A percentile compares a stretch with the other conserved stretches of the same genome.
phyloP scores from a whole-genome alignment of 1,284 basidiomycete genomes.

The Rhizopogon hawkerae region DNA sequence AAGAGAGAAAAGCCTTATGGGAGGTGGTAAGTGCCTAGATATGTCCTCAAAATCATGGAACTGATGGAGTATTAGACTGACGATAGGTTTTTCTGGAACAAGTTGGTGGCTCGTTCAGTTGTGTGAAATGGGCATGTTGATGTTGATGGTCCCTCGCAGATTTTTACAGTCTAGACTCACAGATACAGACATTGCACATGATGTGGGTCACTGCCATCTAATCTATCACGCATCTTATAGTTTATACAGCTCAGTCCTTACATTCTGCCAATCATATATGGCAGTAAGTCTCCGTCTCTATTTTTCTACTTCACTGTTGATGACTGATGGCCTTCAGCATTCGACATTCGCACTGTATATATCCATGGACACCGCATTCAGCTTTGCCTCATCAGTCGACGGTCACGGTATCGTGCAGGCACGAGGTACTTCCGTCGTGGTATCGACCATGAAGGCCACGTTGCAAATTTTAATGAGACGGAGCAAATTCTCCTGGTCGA shows the following conservation, averaged over 20 bases:
- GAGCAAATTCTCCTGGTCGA: constrained; percentile 86
- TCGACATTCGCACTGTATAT: constrained; percentile 75
- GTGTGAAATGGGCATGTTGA: constrained; percentile 1
- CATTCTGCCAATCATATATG: constrained; percentile 88
- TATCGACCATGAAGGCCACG: constrained; percentile 75
- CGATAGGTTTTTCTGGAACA: constrained; percentile 99
- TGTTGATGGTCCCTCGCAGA: constrained; percentile 28
- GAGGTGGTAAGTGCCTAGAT: constrained; percentile 48
- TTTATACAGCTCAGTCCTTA: constrained; percentile 65
- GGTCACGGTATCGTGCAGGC: constrained; percentile 89
- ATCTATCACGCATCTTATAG: constrained; percentile 6
- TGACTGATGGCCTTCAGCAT: constrained; percentile 43
- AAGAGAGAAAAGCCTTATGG: constrained; percentile 57
- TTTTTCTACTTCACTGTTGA: constrained; percentile 2
- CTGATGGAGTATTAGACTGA: constrained; percentile 55
- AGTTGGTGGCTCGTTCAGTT: constrained; percentile 38
- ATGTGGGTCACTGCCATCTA: constrained; percentile 39
- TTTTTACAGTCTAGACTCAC: constrained; percentile 69
- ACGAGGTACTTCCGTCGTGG: constrained; percentile 97
- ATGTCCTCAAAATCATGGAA: constrained; percentile 4
- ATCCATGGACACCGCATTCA: constrained; percentile 79
- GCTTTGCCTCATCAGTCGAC: constrained; percentile 84
- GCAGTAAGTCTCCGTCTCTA: constrained; percentile 54
- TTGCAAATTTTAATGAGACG: constrained; percentile 92
- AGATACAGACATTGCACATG: constrained; percentile 48